phyloP scores from a whole-genome alignment of 331 rosid species.

The Saraca asoca region DNA sequence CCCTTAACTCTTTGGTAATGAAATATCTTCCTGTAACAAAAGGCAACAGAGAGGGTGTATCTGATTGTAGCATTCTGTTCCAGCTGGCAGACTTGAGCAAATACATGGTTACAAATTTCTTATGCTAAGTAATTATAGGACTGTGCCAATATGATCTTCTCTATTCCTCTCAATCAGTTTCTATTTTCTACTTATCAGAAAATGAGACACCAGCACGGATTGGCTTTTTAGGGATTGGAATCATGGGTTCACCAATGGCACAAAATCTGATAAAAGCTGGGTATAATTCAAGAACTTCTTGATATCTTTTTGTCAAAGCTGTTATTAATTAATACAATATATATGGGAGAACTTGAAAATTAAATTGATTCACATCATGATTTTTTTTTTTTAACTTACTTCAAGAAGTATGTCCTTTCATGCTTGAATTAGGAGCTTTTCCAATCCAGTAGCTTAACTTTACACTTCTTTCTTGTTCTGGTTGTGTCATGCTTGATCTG shows the following conservation, averaged over 20 bases:
- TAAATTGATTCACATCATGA: too few relatives aligned
- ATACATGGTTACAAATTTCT: background rate
- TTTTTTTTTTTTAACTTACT: too few relatives aligned
- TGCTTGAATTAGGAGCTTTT: background rate
- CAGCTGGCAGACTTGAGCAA: background rate
- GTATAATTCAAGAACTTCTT: conserved; percentile 37
- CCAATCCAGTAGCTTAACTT: background rate
- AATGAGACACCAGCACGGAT: conserved; percentile 46
- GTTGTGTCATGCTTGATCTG: background rate
- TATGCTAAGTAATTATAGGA: background rate
- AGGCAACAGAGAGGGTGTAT: background rate
- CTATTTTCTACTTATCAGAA: conserved; percentile 35
- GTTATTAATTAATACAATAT: too few relatives aligned
- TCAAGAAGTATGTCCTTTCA: background rate
- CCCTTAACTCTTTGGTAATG: background rate
- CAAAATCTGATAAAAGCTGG: conserved; percentile 73
- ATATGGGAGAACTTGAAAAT: too few relatives aligned
- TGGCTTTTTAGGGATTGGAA: conserved; percentile 81
- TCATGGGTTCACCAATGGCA: conserved; percentile 91
- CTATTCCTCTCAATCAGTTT: background rate
- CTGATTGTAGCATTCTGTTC: background rate
- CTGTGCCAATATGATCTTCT: background rate
- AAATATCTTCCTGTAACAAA: background rate
- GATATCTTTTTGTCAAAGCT: too few relatives aligned
- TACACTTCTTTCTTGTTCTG: background rate